Evolutionary conservation across 306 rosid species (phyloP).

Genomic region (Senna tora): DNA sequence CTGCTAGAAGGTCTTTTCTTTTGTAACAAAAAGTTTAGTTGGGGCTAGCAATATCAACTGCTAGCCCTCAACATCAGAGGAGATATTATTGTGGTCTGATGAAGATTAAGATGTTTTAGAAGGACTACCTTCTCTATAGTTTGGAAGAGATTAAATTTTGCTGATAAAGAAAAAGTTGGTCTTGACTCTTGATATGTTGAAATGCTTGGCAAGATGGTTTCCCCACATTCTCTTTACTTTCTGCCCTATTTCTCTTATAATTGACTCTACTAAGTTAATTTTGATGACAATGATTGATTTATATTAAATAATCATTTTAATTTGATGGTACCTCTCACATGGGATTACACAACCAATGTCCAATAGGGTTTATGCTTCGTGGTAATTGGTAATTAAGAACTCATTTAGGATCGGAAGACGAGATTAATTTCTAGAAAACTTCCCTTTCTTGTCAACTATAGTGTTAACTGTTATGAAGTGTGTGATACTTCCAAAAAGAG

Average conservation of each 20-base stretch:
- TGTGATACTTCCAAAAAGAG: background rate
- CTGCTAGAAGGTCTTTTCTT: too few relatives aligned
- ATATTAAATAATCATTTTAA: background rate
- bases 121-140: background rate
- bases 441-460: too few relatives aligned
- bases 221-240: too few relatives aligned
- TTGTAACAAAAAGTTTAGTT: too few relatives aligned
- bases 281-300: constrained; percentile 12
- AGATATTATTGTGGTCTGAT: background rate
- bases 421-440: background rate
- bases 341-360: background rate
- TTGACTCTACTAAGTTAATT: too few relatives aligned
- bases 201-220: too few relatives aligned
- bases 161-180: too few relatives aligned
- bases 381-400: background rate
- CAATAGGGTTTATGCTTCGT: background rate
- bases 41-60: background rate
- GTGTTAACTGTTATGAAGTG: too few relatives aligned
- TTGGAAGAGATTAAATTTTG: background rate
- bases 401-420: background rate
- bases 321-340: background rate
- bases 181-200: too few relatives aligned
- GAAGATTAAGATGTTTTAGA: background rate
- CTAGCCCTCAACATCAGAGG: background rate
- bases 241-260: too few relatives aligned